phyloP scores from a whole-genome alignment of 176 grass and related monocot genomes.

The Leersia perrieri region DNA sequence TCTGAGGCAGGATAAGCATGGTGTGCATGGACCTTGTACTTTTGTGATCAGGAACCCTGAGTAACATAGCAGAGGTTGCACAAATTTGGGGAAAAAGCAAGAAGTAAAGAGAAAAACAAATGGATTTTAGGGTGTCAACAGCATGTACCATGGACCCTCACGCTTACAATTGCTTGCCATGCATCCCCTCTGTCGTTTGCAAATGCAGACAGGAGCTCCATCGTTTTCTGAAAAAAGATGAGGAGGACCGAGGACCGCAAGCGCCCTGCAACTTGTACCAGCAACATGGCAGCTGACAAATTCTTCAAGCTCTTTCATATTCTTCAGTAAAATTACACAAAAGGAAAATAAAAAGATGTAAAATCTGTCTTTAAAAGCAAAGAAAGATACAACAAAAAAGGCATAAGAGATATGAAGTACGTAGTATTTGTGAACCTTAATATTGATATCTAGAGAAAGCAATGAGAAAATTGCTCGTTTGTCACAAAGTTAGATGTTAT shows the following conservation, averaged over 20 bases:
- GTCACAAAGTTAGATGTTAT: too few species aligned
- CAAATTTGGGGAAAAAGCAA: not conserved
- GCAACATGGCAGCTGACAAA: conserved; percentile 38
- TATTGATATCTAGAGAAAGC: not conserved
- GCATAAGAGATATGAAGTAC: not conserved
- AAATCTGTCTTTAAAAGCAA: not conserved
- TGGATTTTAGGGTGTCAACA: conserved; percentile 14
- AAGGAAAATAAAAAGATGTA: not conserved
- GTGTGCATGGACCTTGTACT: not conserved
- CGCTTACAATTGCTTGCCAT: conserved; percentile 17
- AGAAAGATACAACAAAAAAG: not conserved
- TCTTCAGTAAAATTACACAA: not conserved
- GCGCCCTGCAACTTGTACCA: conserved; percentile 29
- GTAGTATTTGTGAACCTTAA: not conserved
- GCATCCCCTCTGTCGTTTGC: not conserved
- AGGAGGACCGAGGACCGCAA: conserved; percentile 38
- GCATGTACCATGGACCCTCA: not conserved
- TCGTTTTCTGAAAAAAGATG: conserved; percentile 50
- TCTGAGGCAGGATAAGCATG: not conserved
- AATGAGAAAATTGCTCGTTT: not conserved
- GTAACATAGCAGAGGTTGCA: not conserved
- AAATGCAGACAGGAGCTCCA: conserved; percentile 41
- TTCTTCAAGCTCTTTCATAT: not conserved
- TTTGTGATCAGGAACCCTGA: not conserved
- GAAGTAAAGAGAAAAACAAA: not conserved